Conservation (phyloP, 2,329 filamentous ascomycete species). For the Aspergillus caelatus region DNA sequence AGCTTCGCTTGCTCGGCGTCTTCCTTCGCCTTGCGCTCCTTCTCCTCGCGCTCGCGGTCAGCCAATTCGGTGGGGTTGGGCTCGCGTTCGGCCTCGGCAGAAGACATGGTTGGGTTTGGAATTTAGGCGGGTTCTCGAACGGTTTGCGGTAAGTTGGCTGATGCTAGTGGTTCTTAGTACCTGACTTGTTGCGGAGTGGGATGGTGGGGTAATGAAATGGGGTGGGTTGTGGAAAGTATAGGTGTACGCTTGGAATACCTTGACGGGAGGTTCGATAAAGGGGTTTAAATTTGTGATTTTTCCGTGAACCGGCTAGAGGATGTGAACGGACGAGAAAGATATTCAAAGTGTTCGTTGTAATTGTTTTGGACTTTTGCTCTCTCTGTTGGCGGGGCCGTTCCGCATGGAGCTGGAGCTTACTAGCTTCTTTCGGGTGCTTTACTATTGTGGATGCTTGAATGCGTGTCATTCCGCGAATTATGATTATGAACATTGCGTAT, state of each 20-base stretch:
- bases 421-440: not conserved
- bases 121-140: not conserved
- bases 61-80: conserved; percentile 37
- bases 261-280: not conserved
- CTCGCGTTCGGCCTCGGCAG: conserved; percentile 32
- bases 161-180: not conserved
- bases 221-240: not conserved
- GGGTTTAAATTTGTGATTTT: not conserved
- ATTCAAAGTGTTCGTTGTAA: not conserved
- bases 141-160: not conserved
- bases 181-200: not conserved
- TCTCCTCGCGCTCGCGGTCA: conserved; percentile 59
- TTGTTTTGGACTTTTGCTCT: conserved; percentile 4
- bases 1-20: conserved; percentile 84
- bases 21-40: conserved; percentile 70
- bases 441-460: not conserved
- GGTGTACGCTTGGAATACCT: not conserved
- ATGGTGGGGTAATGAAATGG: not conserved
- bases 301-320: not conserved
- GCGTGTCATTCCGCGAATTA: not conserved
- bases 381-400: conserved; percentile 10
- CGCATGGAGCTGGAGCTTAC: not conserved
- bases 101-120: conserved; percentile 27
- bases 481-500: not conserved
- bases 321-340: not conserved